Evolutionary conservation across 768 basidiomycete genomes (phyloP).

Genomic region (Suillus placidus): DNA sequence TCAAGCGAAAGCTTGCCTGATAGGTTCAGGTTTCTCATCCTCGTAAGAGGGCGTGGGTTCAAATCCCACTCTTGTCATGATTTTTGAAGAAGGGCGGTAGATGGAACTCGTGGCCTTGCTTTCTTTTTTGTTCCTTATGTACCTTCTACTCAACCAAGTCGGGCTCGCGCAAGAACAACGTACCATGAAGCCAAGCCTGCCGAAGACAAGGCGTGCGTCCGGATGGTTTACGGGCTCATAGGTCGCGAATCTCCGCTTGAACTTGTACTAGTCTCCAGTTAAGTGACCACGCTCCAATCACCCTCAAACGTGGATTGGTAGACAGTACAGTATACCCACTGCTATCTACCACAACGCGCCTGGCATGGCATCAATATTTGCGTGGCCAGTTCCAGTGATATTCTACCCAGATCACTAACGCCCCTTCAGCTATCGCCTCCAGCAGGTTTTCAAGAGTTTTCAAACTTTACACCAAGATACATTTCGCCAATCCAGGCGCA

Average conservation of each 20-base stretch:
- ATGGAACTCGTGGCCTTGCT: too few species aligned
- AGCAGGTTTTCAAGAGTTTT: too few species aligned
- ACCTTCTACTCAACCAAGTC: too few species aligned
- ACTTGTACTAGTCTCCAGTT: not conserved
- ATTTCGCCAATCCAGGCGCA: too few species aligned
- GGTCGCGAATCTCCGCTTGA: not conserved
- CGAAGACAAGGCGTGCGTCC: too few species aligned
- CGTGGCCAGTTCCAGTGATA: not conserved
- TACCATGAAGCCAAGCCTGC: not conserved
- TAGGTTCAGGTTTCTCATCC: constrained; percentile 34
- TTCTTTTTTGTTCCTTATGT: too few species aligned
- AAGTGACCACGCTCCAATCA: not conserved
- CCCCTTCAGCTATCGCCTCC: too few species aligned
- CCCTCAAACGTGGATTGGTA: not conserved
- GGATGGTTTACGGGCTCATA: too few species aligned
- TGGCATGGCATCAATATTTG: not conserved
- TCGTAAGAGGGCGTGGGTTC: constrained; percentile 44
- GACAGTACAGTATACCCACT: not conserved
- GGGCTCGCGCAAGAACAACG: not conserved
- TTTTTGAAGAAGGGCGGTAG: constrained; percentile 13
- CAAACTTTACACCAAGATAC: too few species aligned
- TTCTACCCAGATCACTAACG: too few species aligned
- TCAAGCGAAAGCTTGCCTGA: constrained; percentile 43
- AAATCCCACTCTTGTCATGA: constrained; percentile 46
- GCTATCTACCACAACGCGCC: too few species aligned